phyloP scores from a whole-genome alignment of 106 monocot species.

The Platanthera guangdongensis region DNA sequence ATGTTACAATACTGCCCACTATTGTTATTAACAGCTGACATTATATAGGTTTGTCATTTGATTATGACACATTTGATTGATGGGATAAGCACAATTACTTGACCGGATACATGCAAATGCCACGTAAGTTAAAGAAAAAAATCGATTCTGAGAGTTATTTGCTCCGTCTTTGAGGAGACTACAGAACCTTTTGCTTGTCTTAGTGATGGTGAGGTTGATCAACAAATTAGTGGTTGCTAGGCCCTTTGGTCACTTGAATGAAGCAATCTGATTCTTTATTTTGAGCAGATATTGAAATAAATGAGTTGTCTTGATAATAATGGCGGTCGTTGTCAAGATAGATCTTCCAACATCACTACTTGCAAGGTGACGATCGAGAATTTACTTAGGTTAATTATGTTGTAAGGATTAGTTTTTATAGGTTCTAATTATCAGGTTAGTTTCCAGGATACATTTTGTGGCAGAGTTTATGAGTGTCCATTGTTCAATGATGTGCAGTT shows the following conservation, averaged over 20 bases:
- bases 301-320: slow-evolving; percentile 85
- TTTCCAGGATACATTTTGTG: slow-evolving; percentile 89
- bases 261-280: neutral
- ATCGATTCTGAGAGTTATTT: slow-evolving; percentile 87
- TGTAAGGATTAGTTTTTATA: neutral
- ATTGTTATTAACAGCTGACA: slow-evolving; percentile 86
- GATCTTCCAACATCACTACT: slow-evolving; percentile 67
- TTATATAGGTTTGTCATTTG: slow-evolving; percentile 68
- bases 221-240: neutral
- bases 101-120: slow-evolving; percentile 11
- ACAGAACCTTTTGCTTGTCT: slow-evolving; percentile 91
- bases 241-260: slow-evolving; percentile 10
- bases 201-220: slow-evolving; percentile 48
- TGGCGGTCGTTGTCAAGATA: slow-evolving; percentile 97
- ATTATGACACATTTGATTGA: neutral
- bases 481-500: slow-evolving; percentile 79
- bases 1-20: slow-evolving; percentile 57
- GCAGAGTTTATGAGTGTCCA: slow-evolving; percentile 93
- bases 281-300: slow-evolving; percentile 75
- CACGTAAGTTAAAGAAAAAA: slow-evolving; percentile 89
- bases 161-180: slow-evolving; percentile 93
- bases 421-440: slow-evolving; percentile 8
- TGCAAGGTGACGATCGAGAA: slow-evolving; percentile 59
- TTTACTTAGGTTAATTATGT: neutral
- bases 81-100: neutral